Evolutionary conservation across 75 land plant genomes (phyloP).

Genomic region (Selaginella tamariscina): DNA sequence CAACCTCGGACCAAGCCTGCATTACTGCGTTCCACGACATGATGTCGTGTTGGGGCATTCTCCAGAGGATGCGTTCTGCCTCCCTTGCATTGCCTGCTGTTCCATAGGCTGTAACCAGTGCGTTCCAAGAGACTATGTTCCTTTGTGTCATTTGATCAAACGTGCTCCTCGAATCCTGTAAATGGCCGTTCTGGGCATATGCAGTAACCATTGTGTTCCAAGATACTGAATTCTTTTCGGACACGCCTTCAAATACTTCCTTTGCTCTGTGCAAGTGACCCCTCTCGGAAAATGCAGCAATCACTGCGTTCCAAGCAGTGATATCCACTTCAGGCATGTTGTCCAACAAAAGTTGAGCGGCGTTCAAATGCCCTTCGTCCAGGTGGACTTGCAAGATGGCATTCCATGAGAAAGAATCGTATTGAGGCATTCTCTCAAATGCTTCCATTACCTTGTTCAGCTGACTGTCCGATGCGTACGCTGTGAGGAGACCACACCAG

Average conservation of each 20-base stretch:
- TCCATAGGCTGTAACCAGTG: constrained; percentile 40
- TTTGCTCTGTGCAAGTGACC: constrained; percentile 21
- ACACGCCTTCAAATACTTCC: constrained; percentile 40
- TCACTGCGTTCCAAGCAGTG: not conserved
- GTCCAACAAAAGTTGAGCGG: not conserved
- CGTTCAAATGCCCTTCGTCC: not conserved
- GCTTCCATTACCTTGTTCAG: not conserved
- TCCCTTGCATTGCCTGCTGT: constrained; percentile 28
- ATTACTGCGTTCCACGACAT: not conserved
- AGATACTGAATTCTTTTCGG: constrained; percentile 26
- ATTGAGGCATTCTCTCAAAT: not conserved
- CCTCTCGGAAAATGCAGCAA: not conserved
- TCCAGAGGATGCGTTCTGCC: not conserved
- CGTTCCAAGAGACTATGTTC: constrained; percentile 51
- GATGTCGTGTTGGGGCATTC: not conserved
- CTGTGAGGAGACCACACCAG: not conserved
- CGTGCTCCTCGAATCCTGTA: constrained; percentile 26
- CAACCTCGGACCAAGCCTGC: not conserved
- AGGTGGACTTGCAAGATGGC: not conserved
- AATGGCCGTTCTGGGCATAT: constrained; percentile 29
- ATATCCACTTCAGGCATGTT: not conserved
- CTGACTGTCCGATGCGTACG: not conserved
- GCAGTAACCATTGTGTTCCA: constrained; percentile 55
- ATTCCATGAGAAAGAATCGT: not conserved
- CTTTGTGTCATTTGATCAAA: constrained; percentile 35